Evolutionary conservation across 106 monocot species (phyloP).

Genomic region (Allium sativum): DNA sequence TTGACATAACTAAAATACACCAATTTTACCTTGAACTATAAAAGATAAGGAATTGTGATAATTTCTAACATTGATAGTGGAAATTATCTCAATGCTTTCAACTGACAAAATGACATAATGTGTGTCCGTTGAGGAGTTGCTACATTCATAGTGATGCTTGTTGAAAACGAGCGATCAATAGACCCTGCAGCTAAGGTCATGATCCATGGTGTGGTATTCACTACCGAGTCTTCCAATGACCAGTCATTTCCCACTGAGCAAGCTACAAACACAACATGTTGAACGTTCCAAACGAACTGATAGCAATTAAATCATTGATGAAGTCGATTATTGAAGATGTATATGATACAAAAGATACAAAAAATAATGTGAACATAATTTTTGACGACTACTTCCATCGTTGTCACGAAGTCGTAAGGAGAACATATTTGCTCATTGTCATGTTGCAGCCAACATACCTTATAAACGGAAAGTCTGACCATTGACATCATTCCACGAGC

Average conservation of each 20-base stretch:
- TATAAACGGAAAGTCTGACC: slow-evolving; percentile 51
- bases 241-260: slow-evolving; percentile 24
- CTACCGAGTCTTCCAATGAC: not conserved
- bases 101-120: not conserved
- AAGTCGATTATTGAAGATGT: not conserved
- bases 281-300: slow-evolving; percentile 8
- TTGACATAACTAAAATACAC: slow-evolving; percentile 17
- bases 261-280: slow-evolving; percentile 7
- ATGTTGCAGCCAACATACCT: slow-evolving; percentile 8
- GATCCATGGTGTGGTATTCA: slow-evolving; percentile 31
- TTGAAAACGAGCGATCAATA: slow-evolving; percentile 11
- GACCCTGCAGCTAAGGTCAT: slow-evolving; percentile 20
- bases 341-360: slow-evolving; percentile 11
- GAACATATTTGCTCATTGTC: not conserved
- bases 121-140: slow-evolving; percentile 3
- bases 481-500: slow-evolving; percentile 37
- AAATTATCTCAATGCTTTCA: not conserved
- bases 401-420: slow-evolving; percentile 3
- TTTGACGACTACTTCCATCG: slow-evolving; percentile 12
- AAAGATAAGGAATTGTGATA: not conserved
- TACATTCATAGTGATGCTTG: slow-evolving; percentile 13
- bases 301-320: slow-evolving; percentile 5
- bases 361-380: slow-evolving; percentile 29
- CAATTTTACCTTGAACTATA: slow-evolving; percentile 23
- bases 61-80: not conserved